phyloP scores from a whole-genome alignment of 176 grass and related monocot species.

The Triticum turgidum region DNA sequence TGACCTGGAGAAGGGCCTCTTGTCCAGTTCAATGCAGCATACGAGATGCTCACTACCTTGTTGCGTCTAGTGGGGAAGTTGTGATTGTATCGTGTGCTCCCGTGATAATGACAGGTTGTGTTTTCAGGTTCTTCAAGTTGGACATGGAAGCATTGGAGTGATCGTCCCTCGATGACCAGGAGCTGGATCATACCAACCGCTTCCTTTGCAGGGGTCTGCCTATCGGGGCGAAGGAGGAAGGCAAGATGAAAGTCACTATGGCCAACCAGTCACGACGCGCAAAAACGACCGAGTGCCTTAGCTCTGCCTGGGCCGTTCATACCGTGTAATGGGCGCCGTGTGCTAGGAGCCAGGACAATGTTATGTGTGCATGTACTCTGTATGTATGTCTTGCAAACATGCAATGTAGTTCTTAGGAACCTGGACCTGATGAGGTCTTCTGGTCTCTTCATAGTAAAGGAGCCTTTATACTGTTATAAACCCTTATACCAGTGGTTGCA shows the following conservation, averaged over 20 bases:
- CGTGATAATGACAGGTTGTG: background rate
- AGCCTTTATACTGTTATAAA: too few species aligned
- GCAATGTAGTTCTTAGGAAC: too few species aligned
- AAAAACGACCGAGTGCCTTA: too few species aligned
- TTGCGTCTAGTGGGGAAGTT: background rate
- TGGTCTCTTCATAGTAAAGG: too few species aligned
- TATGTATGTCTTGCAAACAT: too few species aligned
- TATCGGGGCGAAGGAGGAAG: background rate
- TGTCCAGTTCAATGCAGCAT: background rate
- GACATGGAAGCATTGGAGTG: background rate
- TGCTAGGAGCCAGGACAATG: too few species aligned
- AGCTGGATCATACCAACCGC: background rate
- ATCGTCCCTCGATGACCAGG: background rate
- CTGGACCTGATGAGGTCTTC: too few species aligned
- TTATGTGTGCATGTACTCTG: too few species aligned
- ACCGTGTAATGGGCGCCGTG: too few species aligned
- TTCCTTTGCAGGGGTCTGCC: constrained; percentile 1
- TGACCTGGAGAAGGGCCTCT: background rate
- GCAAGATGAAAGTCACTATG: background rate
- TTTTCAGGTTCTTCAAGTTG: background rate
- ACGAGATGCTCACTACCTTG: background rate
- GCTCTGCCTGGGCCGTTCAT: too few species aligned
- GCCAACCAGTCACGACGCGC: too few species aligned
- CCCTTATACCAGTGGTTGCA: too few species aligned
- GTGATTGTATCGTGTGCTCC: background rate